Evolutionary conservation across 768 basidiomycete species (phyloP).

Genomic region (Saitozyma podzolica): DNA sequence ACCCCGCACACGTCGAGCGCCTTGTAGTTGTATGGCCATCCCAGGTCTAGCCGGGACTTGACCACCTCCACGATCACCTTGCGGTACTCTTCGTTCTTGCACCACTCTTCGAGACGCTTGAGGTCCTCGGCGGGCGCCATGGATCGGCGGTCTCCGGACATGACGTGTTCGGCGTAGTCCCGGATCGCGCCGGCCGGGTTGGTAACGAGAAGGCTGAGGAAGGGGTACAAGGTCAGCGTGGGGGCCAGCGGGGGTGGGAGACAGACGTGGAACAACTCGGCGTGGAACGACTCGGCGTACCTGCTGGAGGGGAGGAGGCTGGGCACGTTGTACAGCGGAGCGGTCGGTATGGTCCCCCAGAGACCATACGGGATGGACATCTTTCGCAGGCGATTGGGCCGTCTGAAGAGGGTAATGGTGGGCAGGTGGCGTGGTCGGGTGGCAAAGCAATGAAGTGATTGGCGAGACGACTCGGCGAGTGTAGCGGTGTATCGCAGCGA

Average conservation of each 20-base stretch:
- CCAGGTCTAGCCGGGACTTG: conserved; percentile 34
- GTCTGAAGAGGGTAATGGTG: background rate
- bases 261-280: conserved; percentile 1
- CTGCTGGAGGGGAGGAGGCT: background rate
- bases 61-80: conserved; percentile 40
- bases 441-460: background rate
- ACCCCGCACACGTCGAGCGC: conserved; percentile 31
- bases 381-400: conserved; percentile 12
- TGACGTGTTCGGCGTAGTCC: conserved; percentile 34
- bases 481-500: background rate
- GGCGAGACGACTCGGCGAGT: conserved; percentile 1
- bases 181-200: conserved; percentile 29
- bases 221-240: background rate
- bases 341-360: conserved; percentile 10
- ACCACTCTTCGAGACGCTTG: conserved; percentile 28
- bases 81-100: conserved; percentile 32
- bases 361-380: conserved; percentile 23
- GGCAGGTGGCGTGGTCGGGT: background rate
- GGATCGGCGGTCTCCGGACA: conserved; percentile 23
- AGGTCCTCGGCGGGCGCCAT: conserved; percentile 22
- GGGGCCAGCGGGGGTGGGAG: background rate
- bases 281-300: background rate
- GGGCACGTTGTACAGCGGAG: background rate
- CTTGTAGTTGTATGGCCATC: conserved; percentile 48
- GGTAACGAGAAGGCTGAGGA: conserved; percentile 22